phyloP scores from a whole-genome alignment of 495 filamentous ascomycete genomes.

The Annulohypoxylon moriforme region DNA sequence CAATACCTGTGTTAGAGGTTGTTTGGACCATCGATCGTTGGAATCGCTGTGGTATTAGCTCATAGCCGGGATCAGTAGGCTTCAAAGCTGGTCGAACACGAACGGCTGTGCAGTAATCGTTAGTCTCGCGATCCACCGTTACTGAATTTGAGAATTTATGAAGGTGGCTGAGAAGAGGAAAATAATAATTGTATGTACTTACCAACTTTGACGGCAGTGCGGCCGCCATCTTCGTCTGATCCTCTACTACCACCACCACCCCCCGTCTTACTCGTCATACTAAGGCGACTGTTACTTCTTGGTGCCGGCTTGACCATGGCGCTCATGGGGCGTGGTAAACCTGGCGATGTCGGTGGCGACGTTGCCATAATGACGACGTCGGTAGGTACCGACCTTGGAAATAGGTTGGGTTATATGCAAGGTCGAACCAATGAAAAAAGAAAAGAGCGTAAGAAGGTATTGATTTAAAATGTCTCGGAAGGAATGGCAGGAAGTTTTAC shows the following conservation, averaged over 20 bases:
- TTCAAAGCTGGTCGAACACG: slow-evolving; percentile 91
- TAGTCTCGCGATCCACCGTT: slow-evolving; percentile 33
- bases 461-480: not conserved
- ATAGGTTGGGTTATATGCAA: slow-evolving; percentile 8
- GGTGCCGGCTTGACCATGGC: slow-evolving; percentile 80
- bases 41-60: slow-evolving; percentile 94
- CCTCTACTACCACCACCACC: slow-evolving; percentile 83
- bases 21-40: slow-evolving; percentile 93
- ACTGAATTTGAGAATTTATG: slow-evolving; percentile 17
- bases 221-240: slow-evolving; percentile 87
- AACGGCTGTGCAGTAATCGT: slow-evolving; percentile 70
- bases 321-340: slow-evolving; percentile 79
- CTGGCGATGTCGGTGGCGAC: slow-evolving; percentile 67
- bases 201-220: slow-evolving; percentile 99
- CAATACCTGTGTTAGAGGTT: slow-evolving; percentile 81
- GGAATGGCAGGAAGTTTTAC: not conserved
- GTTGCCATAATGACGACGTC: slow-evolving; percentile 59
- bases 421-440: not conserved
- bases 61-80: slow-evolving; percentile 87
- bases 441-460: not conserved
- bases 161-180: not conserved
- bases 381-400: slow-evolving; percentile 6
- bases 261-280: slow-evolving; percentile 81
- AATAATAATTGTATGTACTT: slow-evolving; percentile 65
- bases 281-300: slow-evolving; percentile 90